Evolutionary conservation across 805 yeast species (phyloP).

Genomic region (Nakazawaea anatomiae): DNA sequence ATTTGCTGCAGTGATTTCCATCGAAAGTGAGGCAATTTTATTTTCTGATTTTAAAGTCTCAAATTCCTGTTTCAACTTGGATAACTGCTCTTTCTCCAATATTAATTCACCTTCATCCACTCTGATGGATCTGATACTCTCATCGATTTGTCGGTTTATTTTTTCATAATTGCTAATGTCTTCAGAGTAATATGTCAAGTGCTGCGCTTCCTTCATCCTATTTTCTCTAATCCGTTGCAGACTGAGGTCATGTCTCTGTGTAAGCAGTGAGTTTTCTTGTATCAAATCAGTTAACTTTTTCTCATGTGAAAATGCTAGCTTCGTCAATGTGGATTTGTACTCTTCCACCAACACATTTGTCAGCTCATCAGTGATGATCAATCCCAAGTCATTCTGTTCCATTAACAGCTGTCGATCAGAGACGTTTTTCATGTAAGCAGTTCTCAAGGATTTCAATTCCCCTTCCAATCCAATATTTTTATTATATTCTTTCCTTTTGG

Average conservation of each 20-base stretch:
- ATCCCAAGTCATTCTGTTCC: neutral
- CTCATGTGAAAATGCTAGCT: slow-evolving; percentile 5
- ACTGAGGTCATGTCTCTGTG: slow-evolving; percentile 12
- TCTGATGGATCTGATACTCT: slow-evolving; percentile 30
- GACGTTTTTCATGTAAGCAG: slow-evolving; percentile 15
- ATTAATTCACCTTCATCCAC: slow-evolving; percentile 43
- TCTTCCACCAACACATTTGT: slow-evolving; percentile 11
- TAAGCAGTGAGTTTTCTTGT: slow-evolving; percentile 14
- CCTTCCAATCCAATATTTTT: slow-evolving; percentile 47
- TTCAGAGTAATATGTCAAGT: slow-evolving; percentile 29
- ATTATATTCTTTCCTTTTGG: slow-evolving; percentile 28
- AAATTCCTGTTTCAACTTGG: slow-evolving; percentile 30
- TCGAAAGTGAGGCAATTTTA: slow-evolving; percentile 23
- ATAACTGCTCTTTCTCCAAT: slow-evolving; percentile 36
- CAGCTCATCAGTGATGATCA: slow-evolving; percentile 6
- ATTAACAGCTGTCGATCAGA: slow-evolving; percentile 9
- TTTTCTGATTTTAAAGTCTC: slow-evolving; percentile 21
- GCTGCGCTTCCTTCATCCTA: slow-evolving; percentile 37
- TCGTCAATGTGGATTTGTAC: slow-evolving; percentile 11
- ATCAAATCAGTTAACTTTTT: slow-evolving; percentile 6
- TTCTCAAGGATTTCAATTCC: slow-evolving; percentile 33
- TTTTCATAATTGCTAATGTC: slow-evolving; percentile 32
- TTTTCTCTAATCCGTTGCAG: slow-evolving; percentile 21
- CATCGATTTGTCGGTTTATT: slow-evolving; percentile 31
- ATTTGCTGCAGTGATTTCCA: slow-evolving; percentile 32